These are phyloP conservation scores for Fagopyrum esculentum DNA, from an alignment of 148 eudicot genomes.

Conservation along the genomic window DNA sequence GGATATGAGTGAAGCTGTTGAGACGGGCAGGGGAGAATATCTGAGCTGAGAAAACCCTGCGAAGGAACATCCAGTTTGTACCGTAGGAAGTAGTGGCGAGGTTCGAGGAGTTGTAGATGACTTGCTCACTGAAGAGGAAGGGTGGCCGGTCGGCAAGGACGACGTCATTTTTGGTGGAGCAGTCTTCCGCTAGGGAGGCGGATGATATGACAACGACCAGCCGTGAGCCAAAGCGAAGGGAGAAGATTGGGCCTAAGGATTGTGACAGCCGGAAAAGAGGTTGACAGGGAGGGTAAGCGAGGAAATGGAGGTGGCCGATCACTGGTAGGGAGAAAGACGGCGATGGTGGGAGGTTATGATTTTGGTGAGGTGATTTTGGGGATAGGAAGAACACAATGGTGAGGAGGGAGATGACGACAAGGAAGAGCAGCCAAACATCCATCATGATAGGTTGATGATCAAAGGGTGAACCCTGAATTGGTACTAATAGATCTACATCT, in stretches of 20 bases:
- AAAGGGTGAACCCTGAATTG: too few relatives aligned
- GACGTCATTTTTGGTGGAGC: slow-evolving; percentile 29
- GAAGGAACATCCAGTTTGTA: slow-evolving; percentile 19
- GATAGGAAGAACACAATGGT: neutral
- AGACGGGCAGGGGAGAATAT: slow-evolving; percentile 19
- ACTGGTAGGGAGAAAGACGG: slow-evolving; percentile 26
- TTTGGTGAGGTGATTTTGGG: neutral
- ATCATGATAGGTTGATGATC: too few relatives aligned
- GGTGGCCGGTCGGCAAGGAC: slow-evolving; percentile 31
- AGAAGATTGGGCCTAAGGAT: slow-evolving; percentile 24
- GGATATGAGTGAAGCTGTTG: neutral
- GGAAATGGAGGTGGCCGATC: slow-evolving; percentile 43
- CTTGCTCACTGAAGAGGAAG: slow-evolving; percentile 19
- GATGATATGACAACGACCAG: slow-evolving; percentile 28
- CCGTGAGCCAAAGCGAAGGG: slow-evolving; percentile 28
- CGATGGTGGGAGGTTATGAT: slow-evolving; percentile 26
- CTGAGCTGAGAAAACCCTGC: slow-evolving; percentile 10
- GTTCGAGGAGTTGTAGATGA: slow-evolving; percentile 17
- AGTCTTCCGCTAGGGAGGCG: slow-evolving; percentile 28
- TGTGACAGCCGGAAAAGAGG: slow-evolving; percentile 23
- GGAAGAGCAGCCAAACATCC: too few relatives aligned
- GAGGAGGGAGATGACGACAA: neutral
- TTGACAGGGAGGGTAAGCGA: slow-evolving; percentile 27
- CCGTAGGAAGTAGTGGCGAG: slow-evolving; percentile 19
- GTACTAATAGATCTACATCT: too few relatives aligned